Evolutionary conservation across 2,329 filamentous ascomycete species (phyloP).

Genomic region (Penicillium palitans): DNA sequence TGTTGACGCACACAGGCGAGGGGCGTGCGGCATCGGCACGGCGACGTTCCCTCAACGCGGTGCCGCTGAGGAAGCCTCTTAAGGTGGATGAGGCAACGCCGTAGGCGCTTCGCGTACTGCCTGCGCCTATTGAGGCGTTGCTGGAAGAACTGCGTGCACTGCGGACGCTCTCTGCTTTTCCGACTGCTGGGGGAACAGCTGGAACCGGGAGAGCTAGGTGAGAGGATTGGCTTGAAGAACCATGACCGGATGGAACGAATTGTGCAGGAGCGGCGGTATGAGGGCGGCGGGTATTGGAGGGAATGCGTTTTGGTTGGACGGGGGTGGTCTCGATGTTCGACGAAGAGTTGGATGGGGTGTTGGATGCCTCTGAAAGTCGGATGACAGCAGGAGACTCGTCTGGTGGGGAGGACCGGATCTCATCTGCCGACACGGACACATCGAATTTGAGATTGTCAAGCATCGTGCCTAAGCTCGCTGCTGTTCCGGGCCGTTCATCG

Average conservation of each 20-base stretch:
- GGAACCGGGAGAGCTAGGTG: constrained; percentile 37
- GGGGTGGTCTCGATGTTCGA: constrained; percentile 12
- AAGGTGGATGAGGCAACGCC: constrained; percentile 40
- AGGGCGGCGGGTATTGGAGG: constrained; percentile 23
- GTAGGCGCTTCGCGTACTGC: constrained; percentile 39
- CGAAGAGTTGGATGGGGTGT: constrained; percentile 15
- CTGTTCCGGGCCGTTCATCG: constrained; percentile 41
- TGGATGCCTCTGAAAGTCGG: constrained; percentile 17
- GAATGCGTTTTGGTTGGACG: constrained; percentile 22
- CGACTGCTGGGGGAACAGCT: constrained; percentile 27
- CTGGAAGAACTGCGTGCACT: constrained; percentile 39
- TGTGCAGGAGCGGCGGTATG: constrained; percentile 30
- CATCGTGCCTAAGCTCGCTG: constrained; percentile 41
- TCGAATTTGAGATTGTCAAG: constrained; percentile 41
- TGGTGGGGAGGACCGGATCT: constrained; percentile 25
- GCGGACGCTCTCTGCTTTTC: constrained; percentile 37
- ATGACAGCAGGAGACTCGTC: constrained; percentile 15
- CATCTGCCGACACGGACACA: constrained; percentile 33
- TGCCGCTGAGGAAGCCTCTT: constrained; percentile 36
- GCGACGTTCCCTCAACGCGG: constrained; percentile 32
- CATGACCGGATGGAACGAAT: constrained; percentile 26
- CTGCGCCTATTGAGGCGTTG: constrained; percentile 37
- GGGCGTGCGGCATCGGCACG: constrained; percentile 31
- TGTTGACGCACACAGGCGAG: constrained; percentile 31
- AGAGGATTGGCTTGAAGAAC: constrained; percentile 19